Conservation (phyloP, 2,329 filamentous ascomycete genomes). For the Cadophora malorum region DNA sequence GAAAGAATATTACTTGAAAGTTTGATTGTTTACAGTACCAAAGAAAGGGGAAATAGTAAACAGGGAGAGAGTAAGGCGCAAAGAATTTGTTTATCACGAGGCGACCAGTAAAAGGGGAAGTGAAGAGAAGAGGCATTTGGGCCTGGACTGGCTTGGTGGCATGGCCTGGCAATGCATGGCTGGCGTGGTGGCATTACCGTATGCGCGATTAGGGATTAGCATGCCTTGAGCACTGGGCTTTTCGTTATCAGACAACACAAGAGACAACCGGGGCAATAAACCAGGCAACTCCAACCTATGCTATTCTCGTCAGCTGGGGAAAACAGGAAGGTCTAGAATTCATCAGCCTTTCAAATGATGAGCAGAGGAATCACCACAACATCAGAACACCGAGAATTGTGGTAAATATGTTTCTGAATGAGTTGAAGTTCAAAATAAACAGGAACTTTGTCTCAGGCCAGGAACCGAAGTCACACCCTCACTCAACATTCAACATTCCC, state of each 20-base stretch:
- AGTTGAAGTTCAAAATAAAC: neutral
- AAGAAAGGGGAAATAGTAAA: slow-evolving; percentile 11
- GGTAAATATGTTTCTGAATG: neutral
- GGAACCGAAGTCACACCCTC: slow-evolving; percentile 7
- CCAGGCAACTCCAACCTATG: neutral
- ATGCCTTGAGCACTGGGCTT: neutral
- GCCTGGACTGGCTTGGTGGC: neutral
- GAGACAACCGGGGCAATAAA: neutral
- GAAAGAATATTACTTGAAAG: slow-evolving; percentile 16
- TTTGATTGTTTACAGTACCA: slow-evolving; percentile 10
- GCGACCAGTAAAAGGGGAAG: neutral
- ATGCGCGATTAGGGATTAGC: slow-evolving; percentile 3
- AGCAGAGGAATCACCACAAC: neutral
- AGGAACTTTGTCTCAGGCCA: neutral
- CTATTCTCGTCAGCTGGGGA: neutral
- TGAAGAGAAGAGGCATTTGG: neutral
- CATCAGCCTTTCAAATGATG: neutral
- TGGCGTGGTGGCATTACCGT: neutral
- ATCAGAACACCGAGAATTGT: neutral
- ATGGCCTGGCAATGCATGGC: slow-evolving; percentile 8
- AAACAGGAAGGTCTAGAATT: neutral
- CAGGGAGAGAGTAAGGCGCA: neutral
- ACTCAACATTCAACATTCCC: slow-evolving; percentile 13
- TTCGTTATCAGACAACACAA: neutral
- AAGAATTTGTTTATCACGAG: slow-evolving; percentile 14